Conservation (phyloP, 495 filamentous ascomycete species). For the Xylaria cubensis region DNA sequence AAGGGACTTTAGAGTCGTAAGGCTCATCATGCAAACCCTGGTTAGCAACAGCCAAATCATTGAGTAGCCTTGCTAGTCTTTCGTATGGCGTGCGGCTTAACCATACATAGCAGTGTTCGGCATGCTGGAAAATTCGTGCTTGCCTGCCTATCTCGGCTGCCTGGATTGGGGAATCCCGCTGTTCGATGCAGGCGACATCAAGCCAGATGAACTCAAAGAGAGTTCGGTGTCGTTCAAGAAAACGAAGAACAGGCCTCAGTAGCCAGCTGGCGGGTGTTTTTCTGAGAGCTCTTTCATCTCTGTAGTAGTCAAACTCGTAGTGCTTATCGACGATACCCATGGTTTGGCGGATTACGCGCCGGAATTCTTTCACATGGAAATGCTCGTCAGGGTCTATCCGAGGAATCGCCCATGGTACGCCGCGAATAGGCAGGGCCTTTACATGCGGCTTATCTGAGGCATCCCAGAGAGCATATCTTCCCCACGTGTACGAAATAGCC, state of each 20-base stretch:
- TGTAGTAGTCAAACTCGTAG: background rate
- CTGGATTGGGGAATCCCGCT: constrained; percentile 20
- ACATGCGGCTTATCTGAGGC: background rate
- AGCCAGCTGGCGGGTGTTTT: background rate
- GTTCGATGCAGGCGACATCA: constrained; percentile 28
- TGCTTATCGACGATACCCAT: background rate
- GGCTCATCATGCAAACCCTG: background rate
- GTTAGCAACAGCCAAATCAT: background rate
- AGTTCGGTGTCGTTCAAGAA: background rate
- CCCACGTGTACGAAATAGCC: background rate
- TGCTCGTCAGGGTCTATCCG: background rate
- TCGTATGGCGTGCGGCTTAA: constrained; percentile 1
- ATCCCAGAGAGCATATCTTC: background rate
- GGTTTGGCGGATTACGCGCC: background rate
- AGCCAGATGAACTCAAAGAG: constrained; percentile 21
- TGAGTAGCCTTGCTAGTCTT: background rate
- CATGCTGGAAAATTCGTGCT: constrained; percentile 25
- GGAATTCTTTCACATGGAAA: background rate
- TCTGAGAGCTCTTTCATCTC: background rate
- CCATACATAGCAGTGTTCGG: constrained; percentile 27
- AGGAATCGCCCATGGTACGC: background rate
- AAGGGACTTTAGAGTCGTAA: background rate
- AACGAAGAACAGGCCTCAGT: background rate
- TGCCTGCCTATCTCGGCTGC: constrained; percentile 27
- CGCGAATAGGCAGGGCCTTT: background rate